A percentile compares a stretch with the other conserved stretches of the same genome.
phyloP scores from a whole-genome alignment of 2,329 filamentous ascomycete species.

The Diaporthe ilicicola region DNA sequence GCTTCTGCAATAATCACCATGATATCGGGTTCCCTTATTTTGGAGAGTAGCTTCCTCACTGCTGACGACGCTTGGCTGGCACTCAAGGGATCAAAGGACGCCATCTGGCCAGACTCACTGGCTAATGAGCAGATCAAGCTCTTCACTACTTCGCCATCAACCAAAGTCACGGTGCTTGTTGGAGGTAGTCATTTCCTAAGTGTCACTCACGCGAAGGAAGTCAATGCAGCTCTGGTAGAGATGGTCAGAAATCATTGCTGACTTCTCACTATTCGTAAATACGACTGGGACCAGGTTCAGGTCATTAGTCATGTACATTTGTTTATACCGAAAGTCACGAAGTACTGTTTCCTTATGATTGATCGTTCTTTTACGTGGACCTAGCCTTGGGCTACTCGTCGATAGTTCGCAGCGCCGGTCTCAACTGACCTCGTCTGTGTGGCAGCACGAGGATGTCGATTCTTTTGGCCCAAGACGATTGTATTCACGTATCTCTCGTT shows the following conservation, averaged over 20 bases:
- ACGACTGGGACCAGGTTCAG: too few species aligned
- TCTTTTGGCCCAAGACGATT: too few species aligned
- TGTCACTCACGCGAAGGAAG: slow-evolving; percentile 56
- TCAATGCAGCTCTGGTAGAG: slow-evolving; percentile 52
- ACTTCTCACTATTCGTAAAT: not conserved
- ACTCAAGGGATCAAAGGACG: slow-evolving; percentile 57
- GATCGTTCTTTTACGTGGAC: too few species aligned
- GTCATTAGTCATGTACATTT: too few species aligned
- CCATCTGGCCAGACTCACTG: slow-evolving; percentile 49
- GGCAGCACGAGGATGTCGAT: too few species aligned
- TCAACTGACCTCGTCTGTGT: too few species aligned
- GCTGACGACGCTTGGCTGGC: slow-evolving; percentile 39
- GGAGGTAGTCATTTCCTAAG: slow-evolving; percentile 59
- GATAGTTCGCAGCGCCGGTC: too few species aligned
- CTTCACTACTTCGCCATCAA: slow-evolving; percentile 55
- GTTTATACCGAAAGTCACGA: too few species aligned
- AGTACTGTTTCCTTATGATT: too few species aligned
- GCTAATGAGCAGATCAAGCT: slow-evolving; percentile 59
- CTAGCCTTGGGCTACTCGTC: too few species aligned
- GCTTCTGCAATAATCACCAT: not conserved
- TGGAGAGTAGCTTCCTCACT: not conserved
- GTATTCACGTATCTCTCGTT: too few species aligned
- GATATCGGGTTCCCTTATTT: not conserved
- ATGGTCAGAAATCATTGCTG: slow-evolving; percentile 41
- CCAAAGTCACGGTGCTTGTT: slow-evolving; percentile 52